Conservation (phyloP, 495 filamentous ascomycete genomes). For the Lepidopterella palustris region DNA sequence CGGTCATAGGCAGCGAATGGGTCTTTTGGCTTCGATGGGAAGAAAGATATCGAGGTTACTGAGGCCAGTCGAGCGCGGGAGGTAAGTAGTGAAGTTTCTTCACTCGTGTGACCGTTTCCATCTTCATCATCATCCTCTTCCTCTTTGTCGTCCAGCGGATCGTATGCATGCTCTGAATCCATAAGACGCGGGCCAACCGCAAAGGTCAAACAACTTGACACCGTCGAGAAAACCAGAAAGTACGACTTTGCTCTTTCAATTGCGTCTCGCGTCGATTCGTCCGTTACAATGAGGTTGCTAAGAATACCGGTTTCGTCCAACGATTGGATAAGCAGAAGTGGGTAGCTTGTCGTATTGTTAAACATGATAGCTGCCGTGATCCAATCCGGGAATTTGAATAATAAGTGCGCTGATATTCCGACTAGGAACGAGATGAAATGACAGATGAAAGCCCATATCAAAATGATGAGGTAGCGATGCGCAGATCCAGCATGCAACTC, state of each 20-base stretch:
- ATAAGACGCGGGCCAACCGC: slow-evolving; percentile 54
- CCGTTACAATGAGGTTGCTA: slow-evolving; percentile 42
- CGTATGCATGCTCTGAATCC: slow-evolving; percentile 38
- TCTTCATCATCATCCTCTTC: slow-evolving; percentile 31
- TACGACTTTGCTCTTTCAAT: slow-evolving; percentile 63
- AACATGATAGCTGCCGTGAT: slow-evolving; percentile 57
- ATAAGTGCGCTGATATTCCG: slow-evolving; percentile 38
- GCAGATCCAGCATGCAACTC: slow-evolving; percentile 50
- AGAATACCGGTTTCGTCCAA: slow-evolving; percentile 59
- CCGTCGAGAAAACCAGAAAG: slow-evolving; percentile 54
- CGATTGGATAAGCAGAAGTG: slow-evolving; percentile 57
- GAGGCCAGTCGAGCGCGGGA: slow-evolving; percentile 10
- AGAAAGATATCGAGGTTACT: slow-evolving; percentile 15
- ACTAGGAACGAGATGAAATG: slow-evolving; percentile 47
- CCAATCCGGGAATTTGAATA: slow-evolving; percentile 55
- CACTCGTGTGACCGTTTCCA: slow-evolving; percentile 30
- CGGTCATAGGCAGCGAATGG: slow-evolving; percentile 4
- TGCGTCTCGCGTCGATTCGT: slow-evolving; percentile 42
- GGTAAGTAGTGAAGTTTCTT: slow-evolving; percentile 39
- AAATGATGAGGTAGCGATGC: slow-evolving; percentile 49
- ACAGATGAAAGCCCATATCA: slow-evolving; percentile 51
- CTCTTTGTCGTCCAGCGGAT: slow-evolving; percentile 25
- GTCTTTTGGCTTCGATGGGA: slow-evolving; percentile 14
- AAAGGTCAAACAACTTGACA: slow-evolving; percentile 54
- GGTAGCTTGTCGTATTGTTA: slow-evolving; percentile 66